Evolutionary conservation across 352 stramenopile genomes (phyloP).

Genomic region (Phytophthora crassamura): DNA sequence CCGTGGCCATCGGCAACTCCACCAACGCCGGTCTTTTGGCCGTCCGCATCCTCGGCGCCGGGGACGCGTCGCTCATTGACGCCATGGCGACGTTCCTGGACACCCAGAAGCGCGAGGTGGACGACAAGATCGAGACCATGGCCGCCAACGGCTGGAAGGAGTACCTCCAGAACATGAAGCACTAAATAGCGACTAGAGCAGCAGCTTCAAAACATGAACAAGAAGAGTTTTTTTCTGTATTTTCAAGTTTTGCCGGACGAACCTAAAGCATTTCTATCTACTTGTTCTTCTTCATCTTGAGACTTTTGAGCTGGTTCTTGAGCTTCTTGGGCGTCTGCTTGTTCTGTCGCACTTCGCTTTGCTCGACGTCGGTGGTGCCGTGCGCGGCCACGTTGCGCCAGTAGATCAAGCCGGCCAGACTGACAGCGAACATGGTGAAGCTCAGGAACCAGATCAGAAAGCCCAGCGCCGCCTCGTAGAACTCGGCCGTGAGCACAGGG

Average conservation of each 20-base stretch:
- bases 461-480: constrained; percentile 63
- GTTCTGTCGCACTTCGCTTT: constrained; percentile 45
- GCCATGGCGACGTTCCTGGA: constrained; percentile 95
- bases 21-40: constrained; percentile 98
- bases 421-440: constrained; percentile 72
- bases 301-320: constrained; percentile 76
- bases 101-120: constrained; percentile 92
- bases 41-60: constrained; percentile 93
- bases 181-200: constrained; percentile 32
- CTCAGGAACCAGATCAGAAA: constrained; percentile 82
- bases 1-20: constrained; percentile 98
- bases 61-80: constrained; percentile 65
- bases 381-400: constrained; percentile 71
- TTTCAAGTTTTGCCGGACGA: constrained; percentile 22
- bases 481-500: constrained; percentile 60
- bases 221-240: constrained; percentile 33
- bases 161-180: constrained; percentile 86
- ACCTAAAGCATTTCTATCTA: constrained; percentile 33
- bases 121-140: constrained; percentile 93
- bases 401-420: constrained; percentile 61
- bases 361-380: constrained; percentile 25
- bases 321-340: constrained; percentile 70
- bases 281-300: constrained; percentile 71
- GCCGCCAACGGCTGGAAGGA: constrained; percentile 88
- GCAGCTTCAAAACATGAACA: constrained; percentile 14